Conservation (phyloP, 176 grass and related monocot species). For the Canna indica region DNA sequence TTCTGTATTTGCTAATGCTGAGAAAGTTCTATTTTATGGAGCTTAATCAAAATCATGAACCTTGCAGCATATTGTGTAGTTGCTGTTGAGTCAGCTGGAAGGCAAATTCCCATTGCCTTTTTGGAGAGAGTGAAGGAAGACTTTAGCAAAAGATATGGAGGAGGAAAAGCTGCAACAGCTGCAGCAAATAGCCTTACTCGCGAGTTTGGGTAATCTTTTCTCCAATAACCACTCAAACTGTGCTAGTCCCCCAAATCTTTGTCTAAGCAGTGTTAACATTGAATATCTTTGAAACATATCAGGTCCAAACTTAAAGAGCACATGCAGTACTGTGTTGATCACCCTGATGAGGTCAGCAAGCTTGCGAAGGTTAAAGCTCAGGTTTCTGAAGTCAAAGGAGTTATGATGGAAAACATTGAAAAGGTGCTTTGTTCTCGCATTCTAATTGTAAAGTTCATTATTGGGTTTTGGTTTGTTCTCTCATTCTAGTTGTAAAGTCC, state of each 20-base stretch:
- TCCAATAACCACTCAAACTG: neutral
- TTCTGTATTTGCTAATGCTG: neutral
- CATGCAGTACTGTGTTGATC: constrained; percentile 89
- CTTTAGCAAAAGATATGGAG: constrained; percentile 74
- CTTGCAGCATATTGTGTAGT: constrained; percentile 81
- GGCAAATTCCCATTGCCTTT: constrained; percentile 84
- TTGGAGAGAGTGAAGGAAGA: constrained; percentile 86
- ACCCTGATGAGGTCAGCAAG: constrained; percentile 86
- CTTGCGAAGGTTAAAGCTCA: constrained; percentile 88
- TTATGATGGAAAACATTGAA: constrained; percentile 97
- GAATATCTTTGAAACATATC: constrained; percentile 10
- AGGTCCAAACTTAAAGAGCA: constrained; percentile 93
- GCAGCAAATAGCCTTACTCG: constrained; percentile 68
- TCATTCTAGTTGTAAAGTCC: neutral
- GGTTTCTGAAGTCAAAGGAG: constrained; percentile 91
- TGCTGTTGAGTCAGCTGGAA: constrained; percentile 86
- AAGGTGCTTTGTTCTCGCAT: constrained; percentile 43
- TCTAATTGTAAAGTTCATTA: neutral
- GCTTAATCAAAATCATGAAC: constrained; percentile 5
- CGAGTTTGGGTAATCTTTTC: constrained; percentile 53
- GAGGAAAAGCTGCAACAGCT: constrained; percentile 79
- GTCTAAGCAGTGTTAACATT: neutral
- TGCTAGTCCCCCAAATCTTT: neutral
- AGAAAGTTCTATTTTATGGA: no score
- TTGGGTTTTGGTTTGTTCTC: constrained; percentile 15